These are phyloP conservation scores for Auricularia sp. DNA, from an alignment of 768 basidiomycete genomes.

Conservation along the genomic window DNA sequence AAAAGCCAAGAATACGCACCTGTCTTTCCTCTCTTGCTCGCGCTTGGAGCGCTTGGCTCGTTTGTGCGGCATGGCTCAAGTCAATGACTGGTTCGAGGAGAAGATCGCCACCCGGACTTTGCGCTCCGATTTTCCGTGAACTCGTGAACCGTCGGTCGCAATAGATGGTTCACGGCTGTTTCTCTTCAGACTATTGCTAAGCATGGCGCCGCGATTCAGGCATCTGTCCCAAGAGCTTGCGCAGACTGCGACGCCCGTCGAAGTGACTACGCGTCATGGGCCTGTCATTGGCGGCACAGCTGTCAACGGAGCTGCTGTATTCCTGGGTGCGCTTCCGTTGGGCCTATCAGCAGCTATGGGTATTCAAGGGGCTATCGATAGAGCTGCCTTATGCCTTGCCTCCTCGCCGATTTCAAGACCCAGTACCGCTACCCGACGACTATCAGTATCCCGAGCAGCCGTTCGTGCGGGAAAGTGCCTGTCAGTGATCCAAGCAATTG, in stretches of 20 bases:
- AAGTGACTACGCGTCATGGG: constrained; percentile 45
- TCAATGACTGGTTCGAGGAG: background rate
- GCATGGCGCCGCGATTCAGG: background rate
- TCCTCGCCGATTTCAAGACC: constrained; percentile 54
- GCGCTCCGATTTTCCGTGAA: background rate
- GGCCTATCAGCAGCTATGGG: too few species aligned
- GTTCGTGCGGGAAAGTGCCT: constrained; percentile 48
- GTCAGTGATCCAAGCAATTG: constrained; percentile 26
- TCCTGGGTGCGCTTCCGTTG: constrained; percentile 37
- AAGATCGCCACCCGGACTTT: background rate
- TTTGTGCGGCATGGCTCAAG: constrained; percentile 50
- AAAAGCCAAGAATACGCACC: constrained; percentile 21
- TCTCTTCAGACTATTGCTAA: constrained; percentile 8
- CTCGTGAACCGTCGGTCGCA: background rate
- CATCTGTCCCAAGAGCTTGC: constrained; percentile 17
- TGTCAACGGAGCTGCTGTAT: constrained; percentile 49
- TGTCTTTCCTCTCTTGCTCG: constrained; percentile 31
- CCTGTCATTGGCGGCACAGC: constrained; percentile 48
- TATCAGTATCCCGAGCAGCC: constrained; percentile 50
- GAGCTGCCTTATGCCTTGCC: constrained; percentile 68
- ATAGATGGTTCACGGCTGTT: background rate
- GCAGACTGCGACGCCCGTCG: constrained; percentile 26
- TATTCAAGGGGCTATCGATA: constrained; percentile 15
- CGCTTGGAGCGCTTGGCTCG: constrained; percentile 43
- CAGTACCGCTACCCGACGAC: constrained; percentile 40